phyloP scores from a whole-genome alignment of 306 rosid species.

The Mimosa bimucronata region DNA sequence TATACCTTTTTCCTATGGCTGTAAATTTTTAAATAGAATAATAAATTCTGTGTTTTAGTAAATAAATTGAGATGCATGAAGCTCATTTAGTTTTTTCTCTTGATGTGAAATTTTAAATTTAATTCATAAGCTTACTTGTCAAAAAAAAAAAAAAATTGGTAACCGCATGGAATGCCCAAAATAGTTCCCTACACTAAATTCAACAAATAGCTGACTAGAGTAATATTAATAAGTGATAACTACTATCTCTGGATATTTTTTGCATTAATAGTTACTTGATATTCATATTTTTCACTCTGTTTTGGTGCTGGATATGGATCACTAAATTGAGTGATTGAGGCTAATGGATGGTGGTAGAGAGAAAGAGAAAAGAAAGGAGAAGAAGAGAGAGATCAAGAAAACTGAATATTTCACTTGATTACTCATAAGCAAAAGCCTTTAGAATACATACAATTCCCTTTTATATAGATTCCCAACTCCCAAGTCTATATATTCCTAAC shows the following conservation, averaged over 20 bases:
- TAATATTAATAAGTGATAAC: slow-evolving; percentile 4
- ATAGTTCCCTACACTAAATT: too few species aligned
- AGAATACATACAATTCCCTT: not conserved
- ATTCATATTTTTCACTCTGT: not conserved
- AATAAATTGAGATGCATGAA: too few species aligned
- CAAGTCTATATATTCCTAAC: not conserved
- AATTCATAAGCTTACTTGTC: too few species aligned
- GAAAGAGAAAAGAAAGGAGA: not conserved
- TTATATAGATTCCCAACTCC: not conserved
- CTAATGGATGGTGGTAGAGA: not conserved
- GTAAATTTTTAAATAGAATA: too few species aligned
- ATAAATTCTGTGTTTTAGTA: too few species aligned
- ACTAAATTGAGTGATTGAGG: not conserved
- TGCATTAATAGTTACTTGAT: not conserved
- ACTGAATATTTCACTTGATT: not conserved
- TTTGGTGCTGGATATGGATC: not conserved
- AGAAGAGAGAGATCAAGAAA: not conserved
- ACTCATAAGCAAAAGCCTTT: not conserved
- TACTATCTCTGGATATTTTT: not conserved
- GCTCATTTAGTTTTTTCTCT: too few species aligned
- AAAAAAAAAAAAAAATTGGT: too few species aligned
- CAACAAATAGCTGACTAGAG: too few species aligned
- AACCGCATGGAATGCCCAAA: too few species aligned
- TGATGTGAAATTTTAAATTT: too few species aligned
- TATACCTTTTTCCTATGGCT: too few species aligned